Evolutionary conservation across 2,329 filamentous ascomycete species (phyloP).

Genomic region (Calonectria hawksworthii): DNA sequence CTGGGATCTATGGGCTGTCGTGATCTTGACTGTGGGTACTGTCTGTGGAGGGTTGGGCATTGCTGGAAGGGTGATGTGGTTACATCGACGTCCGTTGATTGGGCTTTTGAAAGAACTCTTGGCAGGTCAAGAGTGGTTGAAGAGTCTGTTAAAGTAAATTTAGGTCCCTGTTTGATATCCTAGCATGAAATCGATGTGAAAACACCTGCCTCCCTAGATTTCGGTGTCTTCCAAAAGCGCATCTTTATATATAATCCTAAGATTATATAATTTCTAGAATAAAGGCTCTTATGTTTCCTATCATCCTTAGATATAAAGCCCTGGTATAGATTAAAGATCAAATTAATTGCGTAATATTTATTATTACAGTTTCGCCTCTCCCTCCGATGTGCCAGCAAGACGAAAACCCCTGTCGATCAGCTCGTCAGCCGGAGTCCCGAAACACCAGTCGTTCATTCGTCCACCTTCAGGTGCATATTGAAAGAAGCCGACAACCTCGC

Average conservation of each 20-base stretch:
- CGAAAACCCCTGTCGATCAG: slow-evolving; percentile 10
- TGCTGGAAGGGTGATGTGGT: slow-evolving; percentile 6
- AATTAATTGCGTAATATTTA: too few relatives aligned
- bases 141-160: background rate
- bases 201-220: background rate
- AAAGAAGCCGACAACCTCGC: slow-evolving; percentile 20
- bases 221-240: too few relatives aligned
- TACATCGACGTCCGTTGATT: background rate
- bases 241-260: too few relatives aligned
- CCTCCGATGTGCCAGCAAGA: slow-evolving; percentile 4
- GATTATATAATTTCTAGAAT: too few relatives aligned
- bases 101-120: background rate
- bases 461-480: slow-evolving; percentile 13
- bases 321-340: too few relatives aligned
- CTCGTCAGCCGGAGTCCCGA: slow-evolving; percentile 3
- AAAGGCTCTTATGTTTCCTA: too few relatives aligned
- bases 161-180: background rate
- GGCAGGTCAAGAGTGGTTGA: background rate
- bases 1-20: slow-evolving; percentile 52
- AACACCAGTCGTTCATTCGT: slow-evolving; percentile 15
- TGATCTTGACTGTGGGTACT: slow-evolving; percentile 50
- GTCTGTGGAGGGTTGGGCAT: slow-evolving; percentile 8
- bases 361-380: too few relatives aligned
- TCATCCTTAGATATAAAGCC: too few relatives aligned
- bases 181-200: background rate